Evolutionary conservation across 371 early-diverging fungal genomes (phyloP), one percentile per base, ranked within the genome.

Genomic region (Encephalitozoon romaleae): DNA sequence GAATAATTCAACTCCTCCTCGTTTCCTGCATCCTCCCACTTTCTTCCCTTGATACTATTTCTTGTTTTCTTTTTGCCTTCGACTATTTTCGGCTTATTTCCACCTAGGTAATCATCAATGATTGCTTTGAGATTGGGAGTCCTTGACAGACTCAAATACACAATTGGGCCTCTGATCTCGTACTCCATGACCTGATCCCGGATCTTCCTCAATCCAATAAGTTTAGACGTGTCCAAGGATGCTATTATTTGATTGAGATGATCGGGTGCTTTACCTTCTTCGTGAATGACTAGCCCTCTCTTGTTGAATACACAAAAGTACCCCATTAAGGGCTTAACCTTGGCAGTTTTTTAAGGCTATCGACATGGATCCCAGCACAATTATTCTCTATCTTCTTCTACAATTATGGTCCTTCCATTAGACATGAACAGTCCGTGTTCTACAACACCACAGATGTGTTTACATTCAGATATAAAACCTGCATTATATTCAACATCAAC

Each of bases 391-490:
- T 67, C n/a, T 34, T 51, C 34, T 23, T 74, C 70, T 9, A 69
- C 47, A 42, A 69, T 67, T 15, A 26, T 42, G 21, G 52, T 64
- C 5, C 53, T 28, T 47, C 39, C 76, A 32, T 64, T 38, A 0
- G 32, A 15, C 28, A 32, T 39, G 43, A 84, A 78, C n/a, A 81
- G 68, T 49, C 84, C 84, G 55, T 79, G 77, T 52, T 81, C 81
- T 1, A 84, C 73, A n/a, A 84, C 80, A 9, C 84, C 84, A 51
- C 70, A 65, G 11, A 82, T 76, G 3, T 55, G 45, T 41, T 72
- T 74, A 55, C 75, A 67, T n/a, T 70, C 18, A 2, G 76, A 43
- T 30, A 79, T 53, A 47, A 83, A 69, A 0, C 72, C 53, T 11
- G 28, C 23, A 30, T 72, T 42, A 53, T 72, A 83, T 30, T 75